Evolutionary conservation across 495 filamentous ascomycete genomes (phyloP), one percentile per base, ranked within the genome.

Genomic region (Penicillium cinerascens): DNA sequence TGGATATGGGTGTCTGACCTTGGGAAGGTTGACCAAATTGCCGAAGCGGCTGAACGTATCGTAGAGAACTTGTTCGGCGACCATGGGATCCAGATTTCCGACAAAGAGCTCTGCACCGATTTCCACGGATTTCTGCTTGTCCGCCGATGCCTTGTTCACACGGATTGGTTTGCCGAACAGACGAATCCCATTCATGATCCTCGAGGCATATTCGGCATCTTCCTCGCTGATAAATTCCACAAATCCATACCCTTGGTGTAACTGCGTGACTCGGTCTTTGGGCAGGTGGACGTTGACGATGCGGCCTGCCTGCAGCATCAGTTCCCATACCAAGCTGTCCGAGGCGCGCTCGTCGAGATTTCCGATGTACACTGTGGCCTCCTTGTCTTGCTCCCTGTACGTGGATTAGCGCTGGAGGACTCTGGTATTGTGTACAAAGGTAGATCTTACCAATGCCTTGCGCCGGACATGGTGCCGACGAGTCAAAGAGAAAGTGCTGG

Each of bases 181-280:
- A 33, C 91, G 84, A 49, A 97, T 87, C 54, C 92, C 87, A 68
- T 99, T 99, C 87, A 97, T 95, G 48, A 96, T 89, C 61, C 92
- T 87, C 47, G 91, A 88, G 9, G 93, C 93, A 73, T 99, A 99
- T 65, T 97, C 93, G 50, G 93, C 93, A 69, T 97, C 92, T 61
- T 92, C 89, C 63, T 97, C 92, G 53, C 86, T 91, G 60, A 89
- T 92, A 67, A 97, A 97, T 67, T 97, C 93, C 65, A 99, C 92
- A 67, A 99, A 99, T 51, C 93, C 93, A 79, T 95, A 99, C 48
- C 95, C 95, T 75, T 97, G 93, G 70, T 99, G 93, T 16, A 84
- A 85, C 59, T 96, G 91, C 20, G 92, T 96, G 43, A 99, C 93
- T 64, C 93, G 87, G 66, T 99, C 93, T 77, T 96, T 96, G 16